A percentile compares a stretch with the other conserved stretches of the same genome.
These are phyloP conservation scores for Pichia deserticola DNA, from an alignment of 805 yeast species.

Conservation along the genomic window DNA sequence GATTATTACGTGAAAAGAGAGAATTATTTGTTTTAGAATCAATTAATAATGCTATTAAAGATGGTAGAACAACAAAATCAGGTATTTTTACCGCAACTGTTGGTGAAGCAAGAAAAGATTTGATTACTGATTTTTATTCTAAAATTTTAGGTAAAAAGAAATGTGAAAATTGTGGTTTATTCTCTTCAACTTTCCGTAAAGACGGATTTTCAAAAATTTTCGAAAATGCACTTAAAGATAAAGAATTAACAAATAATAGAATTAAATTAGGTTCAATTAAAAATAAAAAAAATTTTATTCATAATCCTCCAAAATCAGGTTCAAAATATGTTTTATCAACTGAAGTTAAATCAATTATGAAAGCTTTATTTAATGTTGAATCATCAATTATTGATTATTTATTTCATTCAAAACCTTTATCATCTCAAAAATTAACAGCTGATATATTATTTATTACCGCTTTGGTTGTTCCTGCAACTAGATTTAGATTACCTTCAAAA, in stretches of 20 bases:
- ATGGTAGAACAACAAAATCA: constrained; percentile 57
- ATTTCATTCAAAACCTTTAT: constrained; percentile 74
- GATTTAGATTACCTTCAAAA: constrained; percentile 95
- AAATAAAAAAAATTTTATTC: constrained; percentile 20
- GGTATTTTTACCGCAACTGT: constrained; percentile 83
- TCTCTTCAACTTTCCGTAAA: constrained; percentile 86
- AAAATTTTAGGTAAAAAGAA: constrained; percentile 67
- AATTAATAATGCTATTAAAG: constrained; percentile 65
- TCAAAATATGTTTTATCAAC: constrained; percentile 82
- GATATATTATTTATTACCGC: constrained; percentile 88
- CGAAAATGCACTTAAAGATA: constrained; percentile 77
- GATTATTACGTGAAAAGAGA: constrained; percentile 50
- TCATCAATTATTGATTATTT: constrained; percentile 58
- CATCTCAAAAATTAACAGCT: constrained; percentile 42
- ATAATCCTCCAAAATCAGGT: constrained; percentile 56
- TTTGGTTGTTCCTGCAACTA: constrained; percentile 89
- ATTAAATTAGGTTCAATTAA: constrained; percentile 41
- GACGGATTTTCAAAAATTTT: constrained; percentile 92
- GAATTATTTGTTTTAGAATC: constrained; percentile 63
- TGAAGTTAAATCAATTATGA: constrained; percentile 74
- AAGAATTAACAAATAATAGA: constrained; percentile 74
- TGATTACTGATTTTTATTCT: constrained; percentile 68
- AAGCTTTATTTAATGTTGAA: constrained; percentile 70
- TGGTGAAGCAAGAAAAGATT: constrained; percentile 73
- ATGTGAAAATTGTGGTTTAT: constrained; percentile 96